Conservation (phyloP, 2,329 filamentous ascomycete genomes). For the Kalmusia sp. region DNA sequence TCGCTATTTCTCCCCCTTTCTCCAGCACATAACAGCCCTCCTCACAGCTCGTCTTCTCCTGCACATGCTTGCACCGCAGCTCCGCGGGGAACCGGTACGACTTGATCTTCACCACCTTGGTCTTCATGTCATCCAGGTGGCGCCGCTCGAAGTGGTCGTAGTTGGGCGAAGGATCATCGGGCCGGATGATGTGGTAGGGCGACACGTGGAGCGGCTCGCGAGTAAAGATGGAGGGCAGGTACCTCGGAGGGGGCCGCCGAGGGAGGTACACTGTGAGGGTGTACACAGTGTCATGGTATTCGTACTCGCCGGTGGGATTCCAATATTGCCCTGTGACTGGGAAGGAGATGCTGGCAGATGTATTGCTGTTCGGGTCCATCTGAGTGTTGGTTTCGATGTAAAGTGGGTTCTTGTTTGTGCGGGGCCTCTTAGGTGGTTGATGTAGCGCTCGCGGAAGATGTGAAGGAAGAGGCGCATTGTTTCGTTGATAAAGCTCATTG, state of each 20-base stretch:
- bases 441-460: no score
- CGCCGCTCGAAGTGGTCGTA: slow-evolving; percentile 19
- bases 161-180: slow-evolving; percentile 17
- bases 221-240: slow-evolving; percentile 24
- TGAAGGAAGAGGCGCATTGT: background rate
- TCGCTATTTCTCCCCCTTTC: slow-evolving; percentile 23
- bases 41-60: slow-evolving; percentile 14
- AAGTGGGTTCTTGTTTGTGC: background rate
- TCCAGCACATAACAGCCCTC: slow-evolving; percentile 37
- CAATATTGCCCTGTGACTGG: slow-evolving; percentile 14
- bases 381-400: background rate
- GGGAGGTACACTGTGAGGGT: slow-evolving; percentile 27
- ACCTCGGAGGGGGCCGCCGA: slow-evolving; percentile 25
- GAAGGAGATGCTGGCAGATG: background rate
- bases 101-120: slow-evolving; percentile 18
- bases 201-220: slow-evolving; percentile 13
- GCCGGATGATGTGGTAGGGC: slow-evolving; percentile 13
- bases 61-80: slow-evolving; percentile 32
- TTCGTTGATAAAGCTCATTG: background rate
- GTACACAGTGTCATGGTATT: slow-evolving; percentile 28
- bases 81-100: slow-evolving; percentile 19
- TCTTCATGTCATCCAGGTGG: slow-evolving; percentile 22
- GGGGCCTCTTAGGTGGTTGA: no score
- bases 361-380: slow-evolving; percentile 7
- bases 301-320: slow-evolving; percentile 29